Evolutionary conservation across 2,329 filamentous ascomycete genomes (phyloP).

Genomic region (Hirsutella rhossiliensis): DNA sequence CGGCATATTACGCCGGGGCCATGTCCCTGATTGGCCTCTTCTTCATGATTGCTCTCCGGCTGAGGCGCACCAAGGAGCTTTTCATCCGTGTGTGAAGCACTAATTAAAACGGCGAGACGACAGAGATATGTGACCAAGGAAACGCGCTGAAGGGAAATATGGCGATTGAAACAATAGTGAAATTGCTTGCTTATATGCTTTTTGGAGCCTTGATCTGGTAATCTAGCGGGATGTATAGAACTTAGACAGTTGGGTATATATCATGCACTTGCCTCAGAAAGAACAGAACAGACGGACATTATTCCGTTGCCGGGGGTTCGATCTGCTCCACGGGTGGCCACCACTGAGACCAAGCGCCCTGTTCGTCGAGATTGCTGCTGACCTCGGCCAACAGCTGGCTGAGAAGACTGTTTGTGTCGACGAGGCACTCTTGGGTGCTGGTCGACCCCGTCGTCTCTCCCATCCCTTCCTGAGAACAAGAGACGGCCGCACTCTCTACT

Average conservation of each 20-base stretch:
- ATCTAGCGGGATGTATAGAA: too few relatives aligned
- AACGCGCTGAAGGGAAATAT: neutral
- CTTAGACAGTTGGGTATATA: neutral
- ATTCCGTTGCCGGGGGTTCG: slow-evolving; percentile 3
- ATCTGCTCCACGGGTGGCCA: slow-evolving; percentile 12
- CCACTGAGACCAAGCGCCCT: slow-evolving; percentile 15
- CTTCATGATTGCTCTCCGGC: slow-evolving; percentile 6
- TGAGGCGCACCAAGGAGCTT: slow-evolving; percentile 1
- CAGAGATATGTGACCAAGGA: neutral
- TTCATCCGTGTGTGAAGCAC: neutral
- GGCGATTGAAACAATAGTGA: neutral
- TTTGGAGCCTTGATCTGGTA: too few relatives aligned
- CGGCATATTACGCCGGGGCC: slow-evolving; percentile 15
- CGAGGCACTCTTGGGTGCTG: slow-evolving; percentile 1
- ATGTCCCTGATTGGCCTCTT: slow-evolving; percentile 10
- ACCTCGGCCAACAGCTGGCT: slow-evolving; percentile 13
- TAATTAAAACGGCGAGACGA: neutral
- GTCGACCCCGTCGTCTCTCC: neutral
- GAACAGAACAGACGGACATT: neutral
- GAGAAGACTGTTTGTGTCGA: slow-evolving; percentile 10
- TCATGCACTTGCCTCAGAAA: neutral
- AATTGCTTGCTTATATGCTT: too few relatives aligned
- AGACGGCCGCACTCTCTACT: slow-evolving; percentile 7
- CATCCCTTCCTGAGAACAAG: neutral
- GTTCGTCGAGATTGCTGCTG: slow-evolving; percentile 14